Conservation (phyloP, 2,329 filamentous ascomycete genomes). For the Aspergillus tamarii region DNA sequence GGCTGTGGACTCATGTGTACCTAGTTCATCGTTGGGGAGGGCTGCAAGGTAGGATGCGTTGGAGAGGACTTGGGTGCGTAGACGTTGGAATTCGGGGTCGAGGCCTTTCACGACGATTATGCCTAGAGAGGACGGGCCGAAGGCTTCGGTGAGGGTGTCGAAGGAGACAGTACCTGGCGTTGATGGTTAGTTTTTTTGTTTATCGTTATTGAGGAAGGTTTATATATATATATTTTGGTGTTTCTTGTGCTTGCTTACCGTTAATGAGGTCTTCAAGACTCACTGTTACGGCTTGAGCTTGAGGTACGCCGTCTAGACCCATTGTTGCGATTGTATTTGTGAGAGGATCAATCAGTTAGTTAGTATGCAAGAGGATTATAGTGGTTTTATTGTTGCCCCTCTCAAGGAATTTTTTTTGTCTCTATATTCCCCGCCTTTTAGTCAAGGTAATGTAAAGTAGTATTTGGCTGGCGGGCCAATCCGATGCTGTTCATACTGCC, state of each 20-base stretch:
- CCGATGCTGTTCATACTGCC: slow-evolving; percentile 10
- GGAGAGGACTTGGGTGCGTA: slow-evolving; percentile 76
- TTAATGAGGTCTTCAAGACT: slow-evolving; percentile 52
- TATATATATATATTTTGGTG: background rate
- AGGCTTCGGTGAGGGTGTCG: slow-evolving; percentile 63
- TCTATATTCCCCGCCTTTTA: slow-evolving; percentile 29
- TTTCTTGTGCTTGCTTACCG: slow-evolving; percentile 34
- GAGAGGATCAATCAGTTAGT: background rate
- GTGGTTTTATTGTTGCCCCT: background rate
- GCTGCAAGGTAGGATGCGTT: slow-evolving; percentile 89
- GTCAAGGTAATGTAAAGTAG: background rate
- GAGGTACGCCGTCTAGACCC: slow-evolving; percentile 24
- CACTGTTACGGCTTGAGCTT: slow-evolving; percentile 50
- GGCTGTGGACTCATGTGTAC: slow-evolving; percentile 44
- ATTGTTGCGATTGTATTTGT: slow-evolving; percentile 15
- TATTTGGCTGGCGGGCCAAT: slow-evolving; percentile 19
- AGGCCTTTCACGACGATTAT: slow-evolving; percentile 93
- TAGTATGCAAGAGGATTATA: no score
- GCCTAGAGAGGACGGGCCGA: slow-evolving; percentile 86
- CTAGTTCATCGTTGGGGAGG: slow-evolving; percentile 70
- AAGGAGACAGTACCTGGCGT: slow-evolving; percentile 45
- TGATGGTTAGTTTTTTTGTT: background rate
- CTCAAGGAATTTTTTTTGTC: background rate
- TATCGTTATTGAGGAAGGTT: background rate
- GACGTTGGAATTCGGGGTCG: slow-evolving; percentile 68